Percentiles rank a stretch among this genome's conserved stretches.
These are phyloP conservation scores for Melocanna baccifera DNA, from an alignment of 176 grass and related monocot species.

Conservation along the genomic window DNA sequence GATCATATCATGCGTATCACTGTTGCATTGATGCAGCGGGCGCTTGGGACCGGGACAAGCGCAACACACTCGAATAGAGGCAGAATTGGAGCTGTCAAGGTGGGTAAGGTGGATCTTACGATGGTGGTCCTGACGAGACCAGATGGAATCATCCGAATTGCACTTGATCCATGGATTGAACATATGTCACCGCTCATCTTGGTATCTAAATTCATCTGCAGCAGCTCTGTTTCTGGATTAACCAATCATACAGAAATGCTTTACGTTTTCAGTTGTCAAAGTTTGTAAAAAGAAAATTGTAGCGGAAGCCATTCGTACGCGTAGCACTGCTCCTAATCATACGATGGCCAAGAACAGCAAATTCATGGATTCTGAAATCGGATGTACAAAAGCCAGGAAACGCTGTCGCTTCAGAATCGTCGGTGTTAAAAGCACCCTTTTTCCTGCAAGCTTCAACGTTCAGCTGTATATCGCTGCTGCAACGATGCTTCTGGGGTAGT, in stretches of 20 bases:
- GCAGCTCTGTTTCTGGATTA: too few species aligned
- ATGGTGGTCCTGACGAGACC: not conserved
- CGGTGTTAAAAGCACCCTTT: not conserved
- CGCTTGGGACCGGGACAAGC: not conserved
- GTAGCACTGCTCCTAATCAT: not conserved
- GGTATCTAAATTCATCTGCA: not conserved
- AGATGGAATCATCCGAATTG: not conserved
- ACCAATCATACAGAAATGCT: not conserved
- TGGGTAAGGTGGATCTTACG: not conserved
- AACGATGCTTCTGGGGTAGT: not conserved
- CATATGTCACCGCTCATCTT: not conserved
- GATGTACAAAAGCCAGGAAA: not conserved
- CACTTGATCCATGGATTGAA: too few species aligned
- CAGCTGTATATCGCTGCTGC: not conserved
- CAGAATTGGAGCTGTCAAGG: constrained; percentile 1
- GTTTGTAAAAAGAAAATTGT: not conserved
- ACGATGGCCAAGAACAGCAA: not conserved
- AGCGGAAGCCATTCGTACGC: not conserved
- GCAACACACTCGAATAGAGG: not conserved
- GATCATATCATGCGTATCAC: not conserved
- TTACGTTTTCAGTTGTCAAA: not conserved
- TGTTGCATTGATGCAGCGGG: not conserved
- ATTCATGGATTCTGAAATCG: not conserved
- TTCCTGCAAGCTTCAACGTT: not conserved
- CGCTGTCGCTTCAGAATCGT: not conserved